Percentiles rank a stretch among this genome's conserved stretches.
These are phyloP conservation scores for Monsonia emarginata DNA, from an alignment of 441 rosid genomes.

Conservation along the genomic window DNA sequence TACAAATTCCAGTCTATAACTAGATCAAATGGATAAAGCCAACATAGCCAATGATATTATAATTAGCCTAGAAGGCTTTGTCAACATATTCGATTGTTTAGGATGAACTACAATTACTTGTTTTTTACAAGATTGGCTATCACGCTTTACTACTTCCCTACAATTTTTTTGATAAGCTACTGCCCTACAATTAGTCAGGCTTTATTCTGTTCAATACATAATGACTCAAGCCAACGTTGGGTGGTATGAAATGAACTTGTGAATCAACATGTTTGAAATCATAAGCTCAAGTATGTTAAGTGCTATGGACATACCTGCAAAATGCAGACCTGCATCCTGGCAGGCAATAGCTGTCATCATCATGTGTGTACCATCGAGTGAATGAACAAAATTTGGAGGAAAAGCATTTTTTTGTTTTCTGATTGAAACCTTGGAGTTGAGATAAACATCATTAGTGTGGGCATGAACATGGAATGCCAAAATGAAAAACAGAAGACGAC, in stretches of 20 bases:
- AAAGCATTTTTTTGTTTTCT: slow-evolving; percentile 91
- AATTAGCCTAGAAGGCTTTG: no score
- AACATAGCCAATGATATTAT: no score
- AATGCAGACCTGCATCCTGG: slow-evolving; percentile 66
- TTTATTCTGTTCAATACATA: no score
- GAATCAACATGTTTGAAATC: background rate
- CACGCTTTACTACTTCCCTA: no score
- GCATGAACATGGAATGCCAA: slow-evolving; percentile 3
- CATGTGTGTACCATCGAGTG: slow-evolving; percentile 95
- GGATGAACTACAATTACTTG: no score
- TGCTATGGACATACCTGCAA: slow-evolving; percentile 54
- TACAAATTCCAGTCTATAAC: background rate
- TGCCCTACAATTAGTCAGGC: no score
- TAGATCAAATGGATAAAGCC: background rate
- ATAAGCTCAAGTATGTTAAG: background rate
- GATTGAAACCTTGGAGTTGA: slow-evolving; percentile 48
- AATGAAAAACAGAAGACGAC: slow-evolving; percentile 10
- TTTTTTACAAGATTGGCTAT: no score
- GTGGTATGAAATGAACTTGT: no score
- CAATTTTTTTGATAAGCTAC: no score
- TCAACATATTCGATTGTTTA: no score
- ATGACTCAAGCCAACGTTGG: no score
- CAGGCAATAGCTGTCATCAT: slow-evolving; percentile 99
- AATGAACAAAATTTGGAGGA: slow-evolving; percentile 93
- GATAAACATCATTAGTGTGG: background rate